Evolutionary conservation across 176 grass and related monocot species (phyloP).

Genomic region (Zea luxurians): DNA sequence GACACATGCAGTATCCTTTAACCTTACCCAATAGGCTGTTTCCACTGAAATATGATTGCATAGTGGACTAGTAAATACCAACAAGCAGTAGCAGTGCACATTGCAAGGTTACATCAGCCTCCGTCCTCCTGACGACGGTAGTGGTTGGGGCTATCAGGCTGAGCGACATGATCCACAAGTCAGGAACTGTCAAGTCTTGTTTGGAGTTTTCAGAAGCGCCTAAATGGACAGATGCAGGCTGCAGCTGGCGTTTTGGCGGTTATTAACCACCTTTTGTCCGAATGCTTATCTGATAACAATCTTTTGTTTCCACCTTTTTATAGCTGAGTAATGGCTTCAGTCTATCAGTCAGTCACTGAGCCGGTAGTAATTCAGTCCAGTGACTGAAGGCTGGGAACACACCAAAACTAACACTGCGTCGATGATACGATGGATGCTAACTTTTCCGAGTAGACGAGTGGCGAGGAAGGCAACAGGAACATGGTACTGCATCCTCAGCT

Average conservation of each 20-base stretch:
- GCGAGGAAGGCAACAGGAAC: constrained; percentile 3
- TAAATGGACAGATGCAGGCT: neutral
- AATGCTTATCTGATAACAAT: neutral
- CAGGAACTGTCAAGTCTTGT: constrained; percentile 2
- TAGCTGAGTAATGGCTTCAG: neutral
- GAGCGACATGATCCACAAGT: neutral
- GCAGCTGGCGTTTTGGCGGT: constrained; percentile 7
- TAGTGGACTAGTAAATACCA: constrained; percentile 10
- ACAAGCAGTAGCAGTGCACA: neutral
- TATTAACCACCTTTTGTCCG: neutral
- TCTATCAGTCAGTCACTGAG: neutral
- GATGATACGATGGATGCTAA: neutral
- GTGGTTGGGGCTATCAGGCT: neutral
- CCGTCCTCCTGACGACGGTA: neutral
- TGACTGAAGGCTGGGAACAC: neutral
- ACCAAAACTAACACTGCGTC: neutral
- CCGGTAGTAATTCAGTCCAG: neutral
- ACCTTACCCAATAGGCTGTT: constrained; percentile 3
- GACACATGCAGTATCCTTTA: constrained; percentile 24
- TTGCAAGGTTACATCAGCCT: neutral
- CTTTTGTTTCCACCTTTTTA: neutral
- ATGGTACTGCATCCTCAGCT: neutral
- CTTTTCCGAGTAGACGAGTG: constrained; percentile 11
- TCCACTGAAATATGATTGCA: constrained; percentile 26
- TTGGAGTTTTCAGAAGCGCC: constrained; percentile 17